These are phyloP conservation scores for Myriosclerotinia curreyana DNA, from an alignment of 2,329 filamentous ascomycete species.

Conservation along the genomic window DNA sequence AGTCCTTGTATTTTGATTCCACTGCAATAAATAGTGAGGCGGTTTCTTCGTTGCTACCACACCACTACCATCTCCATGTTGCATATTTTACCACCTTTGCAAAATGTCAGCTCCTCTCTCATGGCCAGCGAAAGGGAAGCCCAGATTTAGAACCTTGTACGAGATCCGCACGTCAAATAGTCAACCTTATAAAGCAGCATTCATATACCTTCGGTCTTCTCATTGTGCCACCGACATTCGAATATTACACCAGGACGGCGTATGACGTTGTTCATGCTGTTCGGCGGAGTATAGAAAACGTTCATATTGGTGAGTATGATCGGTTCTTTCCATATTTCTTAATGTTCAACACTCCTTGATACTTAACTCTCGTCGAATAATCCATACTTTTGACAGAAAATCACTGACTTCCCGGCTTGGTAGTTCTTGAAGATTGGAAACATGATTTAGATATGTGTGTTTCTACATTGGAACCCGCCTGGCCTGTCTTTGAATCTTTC, in stretches of 20 bases:
- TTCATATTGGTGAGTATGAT: constrained; percentile 27
- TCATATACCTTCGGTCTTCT: constrained; percentile 44
- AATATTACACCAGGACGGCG: constrained; percentile 41
- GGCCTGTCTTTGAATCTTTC: constrained; percentile 35
- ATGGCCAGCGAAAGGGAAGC: constrained; percentile 26
- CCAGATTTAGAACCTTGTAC: constrained; percentile 37
- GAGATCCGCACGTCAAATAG: constrained; percentile 40
- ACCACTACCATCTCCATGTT: constrained; percentile 38
- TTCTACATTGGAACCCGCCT: constrained; percentile 34
- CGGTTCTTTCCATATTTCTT: background rate
- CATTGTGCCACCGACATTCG: constrained; percentile 44
- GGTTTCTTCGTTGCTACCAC: constrained; percentile 33
- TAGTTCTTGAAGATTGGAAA: constrained; percentile 36
- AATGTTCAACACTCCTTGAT: background rate
- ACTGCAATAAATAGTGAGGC: constrained; percentile 27
- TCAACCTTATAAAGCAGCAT: constrained; percentile 41
- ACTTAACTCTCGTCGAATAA: background rate
- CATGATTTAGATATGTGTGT: constrained; percentile 35
- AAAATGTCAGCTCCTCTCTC: constrained; percentile 32
- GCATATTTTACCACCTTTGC: constrained; percentile 36
- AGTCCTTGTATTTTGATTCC: constrained; percentile 32
- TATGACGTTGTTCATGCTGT: constrained; percentile 37
- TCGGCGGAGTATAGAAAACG: constrained; percentile 35
- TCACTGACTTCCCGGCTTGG: background rate
- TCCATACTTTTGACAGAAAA: background rate